phyloP scores from a whole-genome alignment of 225 moss, liverwort and hornwort genomes.

The Takakia lepidozioides region DNA sequence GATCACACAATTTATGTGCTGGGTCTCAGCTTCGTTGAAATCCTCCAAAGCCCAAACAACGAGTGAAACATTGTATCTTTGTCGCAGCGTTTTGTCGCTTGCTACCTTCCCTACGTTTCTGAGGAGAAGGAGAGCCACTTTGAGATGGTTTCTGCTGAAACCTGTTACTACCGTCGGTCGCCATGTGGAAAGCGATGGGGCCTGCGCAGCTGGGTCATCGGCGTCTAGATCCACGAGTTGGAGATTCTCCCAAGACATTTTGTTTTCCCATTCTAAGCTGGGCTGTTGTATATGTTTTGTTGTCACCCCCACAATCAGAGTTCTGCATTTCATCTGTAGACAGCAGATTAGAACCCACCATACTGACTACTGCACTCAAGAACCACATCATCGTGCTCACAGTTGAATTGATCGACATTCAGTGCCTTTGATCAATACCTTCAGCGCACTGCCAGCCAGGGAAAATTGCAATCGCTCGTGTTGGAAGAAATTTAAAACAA shows the following conservation, averaged over 20 bases:
- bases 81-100: conserved; percentile 3
- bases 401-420: background rate
- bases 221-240: conserved; percentile 41
- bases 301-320: conserved; percentile 39
- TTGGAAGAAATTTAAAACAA: background rate
- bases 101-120: conserved; percentile 32
- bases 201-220: conserved; percentile 17
- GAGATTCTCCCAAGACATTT: conserved; percentile 28
- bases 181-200: conserved; percentile 20
- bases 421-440: background rate
- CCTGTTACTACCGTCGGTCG: conserved; percentile 46
- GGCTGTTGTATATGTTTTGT: conserved; percentile 38
- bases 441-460: background rate
- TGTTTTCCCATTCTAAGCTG: conserved; percentile 22
- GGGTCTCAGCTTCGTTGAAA: conserved; percentile 13
- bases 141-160: conserved; percentile 50
- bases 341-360: background rate
- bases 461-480: background rate
- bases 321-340: conserved; percentile 25
- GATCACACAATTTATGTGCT: conserved; percentile 28
- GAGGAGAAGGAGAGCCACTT: conserved; percentile 42
- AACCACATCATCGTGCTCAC: background rate
- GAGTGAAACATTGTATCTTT: conserved; percentile 32
- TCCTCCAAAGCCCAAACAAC: conserved; percentile 63
- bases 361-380: background rate